A percentile compares a stretch with the other conserved stretches of the same genome.
These are phyloP conservation scores for Candida insectalens DNA, from an alignment of 805 yeast species.

Conservation along the genomic window DNA sequence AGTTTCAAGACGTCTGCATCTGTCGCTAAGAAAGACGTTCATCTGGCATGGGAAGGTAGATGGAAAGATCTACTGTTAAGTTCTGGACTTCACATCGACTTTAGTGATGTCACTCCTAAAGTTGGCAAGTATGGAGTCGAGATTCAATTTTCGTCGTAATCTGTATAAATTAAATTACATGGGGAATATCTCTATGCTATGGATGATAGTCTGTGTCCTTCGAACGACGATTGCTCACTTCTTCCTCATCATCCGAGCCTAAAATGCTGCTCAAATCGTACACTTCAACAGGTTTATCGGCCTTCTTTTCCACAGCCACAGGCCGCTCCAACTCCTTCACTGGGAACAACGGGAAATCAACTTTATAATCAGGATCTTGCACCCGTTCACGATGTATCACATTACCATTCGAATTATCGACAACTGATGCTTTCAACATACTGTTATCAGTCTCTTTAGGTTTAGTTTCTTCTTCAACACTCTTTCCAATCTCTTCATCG, in stretches of 20 bases:
- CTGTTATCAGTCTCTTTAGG: too few relatives aligned
- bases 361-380: neutral
- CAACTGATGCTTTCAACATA: neutral
- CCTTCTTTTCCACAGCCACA: too few relatives aligned
- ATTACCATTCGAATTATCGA: neutral
- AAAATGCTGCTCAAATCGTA: too few relatives aligned
- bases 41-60: conserved; percentile 81
- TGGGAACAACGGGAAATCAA: conserved; percentile 2
- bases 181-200: too few relatives aligned
- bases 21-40: conserved; percentile 48
- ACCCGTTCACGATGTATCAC: too few relatives aligned
- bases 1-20: conserved; percentile 71
- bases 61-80: conserved; percentile 70
- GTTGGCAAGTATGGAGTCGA: conserved; percentile 47
- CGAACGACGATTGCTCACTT: too few relatives aligned
- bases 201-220: too few relatives aligned
- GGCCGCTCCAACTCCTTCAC: too few relatives aligned
- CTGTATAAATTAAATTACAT: neutral
- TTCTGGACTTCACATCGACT: conserved; percentile 53
- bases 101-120: conserved; percentile 35
- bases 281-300: too few relatives aligned
- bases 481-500: conserved; percentile 14
- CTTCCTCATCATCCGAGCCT: too few relatives aligned
- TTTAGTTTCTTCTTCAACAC: neutral
- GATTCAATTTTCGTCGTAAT: conserved; percentile 49